A percentile compares a stretch with the other conserved stretches of the same genome.
Conservation (phyloP, 129 eudicot genomes). For the Mikania micrantha region DNA sequence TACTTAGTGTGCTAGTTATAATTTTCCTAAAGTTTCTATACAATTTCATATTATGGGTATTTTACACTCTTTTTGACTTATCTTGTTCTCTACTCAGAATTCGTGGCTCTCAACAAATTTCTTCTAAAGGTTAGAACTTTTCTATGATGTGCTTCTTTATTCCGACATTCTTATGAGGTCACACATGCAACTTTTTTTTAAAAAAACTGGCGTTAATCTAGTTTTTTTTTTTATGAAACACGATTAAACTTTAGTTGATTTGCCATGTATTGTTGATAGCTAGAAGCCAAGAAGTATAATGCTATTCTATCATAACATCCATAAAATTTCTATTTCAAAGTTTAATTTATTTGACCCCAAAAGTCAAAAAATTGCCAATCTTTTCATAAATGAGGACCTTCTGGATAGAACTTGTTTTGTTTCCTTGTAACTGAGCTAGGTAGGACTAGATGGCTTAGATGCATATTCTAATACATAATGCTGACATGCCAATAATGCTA, state of each 20-base stretch:
- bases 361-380: constrained; percentile 1
- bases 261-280: neutral
- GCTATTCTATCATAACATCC: neutral
- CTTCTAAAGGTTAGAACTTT: constrained; percentile 77
- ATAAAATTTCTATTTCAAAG: neutral
- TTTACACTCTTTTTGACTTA: constrained; percentile 19
- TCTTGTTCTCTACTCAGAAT: constrained; percentile 46
- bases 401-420: neutral
- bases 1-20: neutral
- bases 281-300: neutral
- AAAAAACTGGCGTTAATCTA: neutral
- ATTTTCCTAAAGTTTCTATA: neutral
- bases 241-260: neutral
- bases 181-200: neutral
- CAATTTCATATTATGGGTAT: constrained; percentile 1
- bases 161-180: neutral
- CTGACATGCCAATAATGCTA: neutral
- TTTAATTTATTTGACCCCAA: constrained; percentile 2
- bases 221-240: neutral
- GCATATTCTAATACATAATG: neutral
- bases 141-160: constrained; percentile 7
- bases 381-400: constrained; percentile 2
- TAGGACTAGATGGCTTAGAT: constrained; percentile 11
- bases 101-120: constrained; percentile 82
- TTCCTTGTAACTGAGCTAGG: constrained; percentile 5